Conservation (phyloP, 352 stramenopile species). For the Pythium oligandrum region DNA sequence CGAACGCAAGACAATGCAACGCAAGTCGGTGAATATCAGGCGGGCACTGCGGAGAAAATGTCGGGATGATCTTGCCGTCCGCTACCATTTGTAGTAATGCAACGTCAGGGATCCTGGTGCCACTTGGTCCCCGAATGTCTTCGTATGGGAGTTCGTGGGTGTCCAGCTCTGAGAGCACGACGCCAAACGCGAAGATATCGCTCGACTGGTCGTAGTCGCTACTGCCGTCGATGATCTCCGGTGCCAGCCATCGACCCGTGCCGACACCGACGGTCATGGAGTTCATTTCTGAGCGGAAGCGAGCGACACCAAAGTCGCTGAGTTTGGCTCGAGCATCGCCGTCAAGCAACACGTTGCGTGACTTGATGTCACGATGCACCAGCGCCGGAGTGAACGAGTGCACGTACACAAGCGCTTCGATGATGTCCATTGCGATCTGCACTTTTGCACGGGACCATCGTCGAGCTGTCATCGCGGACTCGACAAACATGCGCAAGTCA, state of each 20-base stretch:
- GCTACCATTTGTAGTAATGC: slow-evolving; percentile 53
- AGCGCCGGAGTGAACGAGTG: slow-evolving; percentile 58
- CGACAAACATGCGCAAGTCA: slow-evolving; percentile 38
- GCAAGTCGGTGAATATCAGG: slow-evolving; percentile 31
- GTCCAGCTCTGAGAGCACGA: slow-evolving; percentile 55
- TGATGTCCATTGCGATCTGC: slow-evolving; percentile 47
- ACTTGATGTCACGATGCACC: slow-evolving; percentile 59
- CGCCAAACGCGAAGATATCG: slow-evolving; percentile 49
- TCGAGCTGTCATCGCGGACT: slow-evolving; percentile 10
- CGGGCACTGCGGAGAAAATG: slow-evolving; percentile 35
- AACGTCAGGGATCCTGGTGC: slow-evolving; percentile 32
- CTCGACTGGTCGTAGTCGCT: slow-evolving; percentile 42
- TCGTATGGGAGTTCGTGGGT: slow-evolving; percentile 51
- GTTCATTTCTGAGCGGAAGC: slow-evolving; percentile 28
- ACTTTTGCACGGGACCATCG: slow-evolving; percentile 47
- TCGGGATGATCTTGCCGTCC: slow-evolving; percentile 31
- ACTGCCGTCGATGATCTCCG: slow-evolving; percentile 41
- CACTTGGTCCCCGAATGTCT: slow-evolving; percentile 7
- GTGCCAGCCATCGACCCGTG: slow-evolving; percentile 46
- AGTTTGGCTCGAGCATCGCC: slow-evolving; percentile 29
- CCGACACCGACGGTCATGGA: slow-evolving; percentile 52
- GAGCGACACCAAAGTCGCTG: slow-evolving; percentile 42
- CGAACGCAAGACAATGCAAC: slow-evolving; percentile 32
- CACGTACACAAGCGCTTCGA: slow-evolving; percentile 61
- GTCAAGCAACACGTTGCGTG: slow-evolving; percentile 45